These are phyloP conservation scores for Fusarium foetens DNA, from an alignment of 2,329 filamentous ascomycete species.

Conservation along the genomic window DNA sequence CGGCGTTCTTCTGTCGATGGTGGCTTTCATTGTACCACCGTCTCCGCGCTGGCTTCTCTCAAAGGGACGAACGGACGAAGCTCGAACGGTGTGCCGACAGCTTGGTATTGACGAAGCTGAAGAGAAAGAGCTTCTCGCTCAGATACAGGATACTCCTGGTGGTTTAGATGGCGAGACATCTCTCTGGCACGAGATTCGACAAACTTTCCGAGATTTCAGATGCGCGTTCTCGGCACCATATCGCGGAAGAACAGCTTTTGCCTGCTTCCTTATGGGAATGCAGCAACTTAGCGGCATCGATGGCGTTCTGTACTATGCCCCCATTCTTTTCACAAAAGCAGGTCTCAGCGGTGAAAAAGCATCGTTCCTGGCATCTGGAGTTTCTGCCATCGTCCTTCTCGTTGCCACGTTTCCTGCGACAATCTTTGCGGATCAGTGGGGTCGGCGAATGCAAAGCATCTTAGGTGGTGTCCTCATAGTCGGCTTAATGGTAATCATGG, in stretches of 20 bases:
- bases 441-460: slow-evolving; percentile 63
- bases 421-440: slow-evolving; percentile 66
- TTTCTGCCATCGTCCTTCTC: slow-evolving; percentile 67
- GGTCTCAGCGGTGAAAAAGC: slow-evolving; percentile 63
- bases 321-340: slow-evolving; percentile 67
- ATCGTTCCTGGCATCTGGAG: slow-evolving; percentile 67
- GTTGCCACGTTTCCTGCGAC: slow-evolving; percentile 64
- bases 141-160: slow-evolving; percentile 6
- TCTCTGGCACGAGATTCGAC: slow-evolving; percentile 42
- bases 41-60: slow-evolving; percentile 68
- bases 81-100: slow-evolving; percentile 51
- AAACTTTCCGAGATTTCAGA: slow-evolving; percentile 47
- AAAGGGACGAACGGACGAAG: slow-evolving; percentile 55
- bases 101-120: slow-evolving; percentile 57
- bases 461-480: slow-evolving; percentile 62
- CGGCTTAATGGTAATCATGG: slow-evolving; percentile 63
- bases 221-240: slow-evolving; percentile 51
- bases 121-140: slow-evolving; percentile 52
- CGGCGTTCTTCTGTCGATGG: slow-evolving; percentile 42
- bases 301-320: slow-evolving; percentile 70
- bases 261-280: slow-evolving; percentile 67
- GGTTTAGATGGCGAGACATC: slow-evolving; percentile 44
- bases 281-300: slow-evolving; percentile 71
- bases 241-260: slow-evolving; percentile 60
- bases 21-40: slow-evolving; percentile 55